These are phyloP conservation scores for Nakataea oryzae DNA, from an alignment of 2,329 filamentous ascomycete genomes.

Conservation along the genomic window DNA sequence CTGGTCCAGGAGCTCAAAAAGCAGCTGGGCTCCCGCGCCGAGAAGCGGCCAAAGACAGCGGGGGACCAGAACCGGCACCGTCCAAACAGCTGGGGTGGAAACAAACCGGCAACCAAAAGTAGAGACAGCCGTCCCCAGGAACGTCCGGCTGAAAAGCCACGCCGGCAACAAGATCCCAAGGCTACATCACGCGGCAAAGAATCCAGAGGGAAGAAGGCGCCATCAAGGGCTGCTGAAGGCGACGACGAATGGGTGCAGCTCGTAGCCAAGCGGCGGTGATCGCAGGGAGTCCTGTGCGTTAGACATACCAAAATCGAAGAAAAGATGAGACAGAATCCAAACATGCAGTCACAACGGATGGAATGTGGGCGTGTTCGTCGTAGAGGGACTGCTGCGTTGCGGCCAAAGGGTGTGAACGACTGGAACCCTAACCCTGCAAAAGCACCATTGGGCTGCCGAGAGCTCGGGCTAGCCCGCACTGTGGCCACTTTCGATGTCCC, in stretches of 20 bases:
- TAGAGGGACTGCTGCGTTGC: too few species aligned
- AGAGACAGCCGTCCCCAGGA: background rate
- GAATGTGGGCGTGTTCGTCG: too few species aligned
- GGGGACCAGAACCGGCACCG: background rate
- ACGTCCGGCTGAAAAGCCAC: background rate
- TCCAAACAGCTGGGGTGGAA: too few species aligned
- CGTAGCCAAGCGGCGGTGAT: background rate
- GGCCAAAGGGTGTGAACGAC: background rate
- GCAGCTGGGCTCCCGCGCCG: background rate
- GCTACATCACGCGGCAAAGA: background rate
- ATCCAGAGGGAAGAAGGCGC: background rate
- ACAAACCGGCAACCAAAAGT: background rate
- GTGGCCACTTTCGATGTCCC: background rate
- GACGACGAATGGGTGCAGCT: background rate
- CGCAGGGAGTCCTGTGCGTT: too few species aligned
- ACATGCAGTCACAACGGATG: too few species aligned
- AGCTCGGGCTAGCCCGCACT: too few species aligned
- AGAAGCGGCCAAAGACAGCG: background rate
- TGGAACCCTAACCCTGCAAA: background rate
- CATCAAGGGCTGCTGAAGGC: background rate
- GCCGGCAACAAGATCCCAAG: background rate
- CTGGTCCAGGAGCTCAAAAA: slow-evolving; percentile 8
- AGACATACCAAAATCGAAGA: too few species aligned
- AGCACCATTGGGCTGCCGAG: too few species aligned
- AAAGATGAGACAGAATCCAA: too few species aligned